Conservation (phyloP, 2,329 filamentous ascomycete genomes). For the Colletotrichum sp. region DNA sequence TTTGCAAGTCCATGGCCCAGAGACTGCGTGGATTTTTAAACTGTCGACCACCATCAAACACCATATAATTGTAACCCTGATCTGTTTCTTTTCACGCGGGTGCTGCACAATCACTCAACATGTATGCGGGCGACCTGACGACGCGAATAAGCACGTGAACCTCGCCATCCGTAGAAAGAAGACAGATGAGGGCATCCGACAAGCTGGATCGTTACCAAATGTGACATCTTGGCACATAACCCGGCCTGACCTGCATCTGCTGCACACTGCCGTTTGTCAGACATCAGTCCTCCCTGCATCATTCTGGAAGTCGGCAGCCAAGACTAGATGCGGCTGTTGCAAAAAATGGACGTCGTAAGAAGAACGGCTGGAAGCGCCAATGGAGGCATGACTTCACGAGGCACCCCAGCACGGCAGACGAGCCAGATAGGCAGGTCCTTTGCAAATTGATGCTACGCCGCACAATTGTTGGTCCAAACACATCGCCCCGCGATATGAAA, state of each 20-base stretch:
- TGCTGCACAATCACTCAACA: not conserved
- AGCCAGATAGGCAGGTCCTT: slow-evolving; percentile 8
- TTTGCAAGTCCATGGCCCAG: accelerated
- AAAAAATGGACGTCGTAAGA: not conserved
- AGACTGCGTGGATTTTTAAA: not conserved
- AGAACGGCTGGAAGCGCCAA: not conserved
- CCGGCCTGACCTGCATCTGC: not conserved
- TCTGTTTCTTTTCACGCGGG: not conserved
- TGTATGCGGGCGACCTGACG: accelerated
- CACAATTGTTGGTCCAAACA: not conserved
- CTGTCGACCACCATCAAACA: not conserved
- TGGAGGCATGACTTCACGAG: not conserved
- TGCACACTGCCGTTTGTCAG: not conserved
- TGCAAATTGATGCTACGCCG: not conserved
- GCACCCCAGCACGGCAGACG: not conserved
- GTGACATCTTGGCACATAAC: not conserved
- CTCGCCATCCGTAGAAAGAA: not conserved
- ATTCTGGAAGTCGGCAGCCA: not conserved
- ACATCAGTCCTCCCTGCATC: accelerated
- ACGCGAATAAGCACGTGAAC: not conserved
- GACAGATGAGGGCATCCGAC: not conserved
- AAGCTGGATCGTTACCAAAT: not conserved
- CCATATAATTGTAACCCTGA: not conserved
- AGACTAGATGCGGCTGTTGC: not conserved
- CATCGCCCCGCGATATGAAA: not conserved